phyloP scores from a whole-genome alignment of 1,284 basidiomycete genomes.

The Pyrrhoderma noxium region DNA sequence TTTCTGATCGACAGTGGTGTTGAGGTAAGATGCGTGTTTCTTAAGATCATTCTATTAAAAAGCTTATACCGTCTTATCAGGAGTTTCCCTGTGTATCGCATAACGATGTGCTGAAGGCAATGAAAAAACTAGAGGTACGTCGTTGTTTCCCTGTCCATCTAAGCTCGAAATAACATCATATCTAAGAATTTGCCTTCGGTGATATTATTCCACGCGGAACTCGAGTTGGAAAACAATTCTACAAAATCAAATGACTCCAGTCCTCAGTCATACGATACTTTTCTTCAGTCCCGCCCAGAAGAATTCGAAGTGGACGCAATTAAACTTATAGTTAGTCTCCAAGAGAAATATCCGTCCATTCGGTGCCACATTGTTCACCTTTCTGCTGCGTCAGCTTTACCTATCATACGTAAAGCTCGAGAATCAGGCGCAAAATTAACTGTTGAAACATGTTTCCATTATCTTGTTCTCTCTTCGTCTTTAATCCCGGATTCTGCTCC shows the following conservation, averaged over 20 bases:
- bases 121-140: constrained; percentile 64
- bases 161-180: constrained; percentile 3
- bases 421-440: constrained; percentile 61
- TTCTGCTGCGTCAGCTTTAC: constrained; percentile 75
- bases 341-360: constrained; percentile 53
- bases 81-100: constrained; percentile 85
- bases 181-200: constrained; percentile 57
- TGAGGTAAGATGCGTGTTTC: constrained; percentile 45
- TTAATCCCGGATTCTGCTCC: constrained; percentile 63
- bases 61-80: constrained; percentile 31
- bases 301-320: constrained; percentile 75
- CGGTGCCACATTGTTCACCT: constrained; percentile 92
- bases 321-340: constrained; percentile 61
- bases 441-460: constrained; percentile 94
- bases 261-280: constrained; percentile 67
- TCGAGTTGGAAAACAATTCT: constrained; percentile 37
- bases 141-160: neutral
- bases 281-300: constrained; percentile 76
- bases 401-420: constrained; percentile 63
- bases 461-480: constrained; percentile 61
- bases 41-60: neutral
- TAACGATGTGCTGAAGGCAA: constrained; percentile 60
- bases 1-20: constrained; percentile 93
- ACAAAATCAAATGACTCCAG: neutral
- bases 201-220: constrained; percentile 88